phyloP scores from a whole-genome alignment of 768 basidiomycete species.

The Scleroderma citrinum region DNA sequence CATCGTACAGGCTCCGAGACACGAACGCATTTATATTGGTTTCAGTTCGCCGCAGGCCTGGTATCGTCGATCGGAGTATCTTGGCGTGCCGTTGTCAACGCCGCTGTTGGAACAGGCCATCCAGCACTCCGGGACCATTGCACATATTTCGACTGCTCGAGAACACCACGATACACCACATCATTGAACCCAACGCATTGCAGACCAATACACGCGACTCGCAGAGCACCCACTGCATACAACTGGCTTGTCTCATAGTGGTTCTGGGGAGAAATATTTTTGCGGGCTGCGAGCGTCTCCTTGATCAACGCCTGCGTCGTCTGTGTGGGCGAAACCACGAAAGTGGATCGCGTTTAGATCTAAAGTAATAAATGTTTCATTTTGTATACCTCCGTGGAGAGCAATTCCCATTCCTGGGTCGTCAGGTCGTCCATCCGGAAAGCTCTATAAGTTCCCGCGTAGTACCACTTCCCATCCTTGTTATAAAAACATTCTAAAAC shows the following conservation, averaged over 20 bases:
- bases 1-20: too few relatives aligned
- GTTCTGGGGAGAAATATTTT: conserved; percentile 74
- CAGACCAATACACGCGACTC: conserved; percentile 65
- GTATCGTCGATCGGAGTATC: conserved; percentile 12
- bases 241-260: conserved; percentile 69
- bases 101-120: conserved; percentile 10
- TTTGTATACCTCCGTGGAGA: conserved; percentile 52
- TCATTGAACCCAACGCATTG: conserved; percentile 76
- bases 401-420: conserved; percentile 60
- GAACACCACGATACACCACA: conserved; percentile 53
- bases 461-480: conserved; percentile 79
- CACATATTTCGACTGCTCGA: conserved; percentile 49
- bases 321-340: conserved; percentile 31
- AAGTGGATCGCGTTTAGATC: not conserved
- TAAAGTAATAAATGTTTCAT: conserved; percentile 1
- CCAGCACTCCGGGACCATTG: conserved; percentile 19
- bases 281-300: conserved; percentile 65
- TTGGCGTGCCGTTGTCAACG: conserved; percentile 3
- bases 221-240: conserved; percentile 66
- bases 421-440: conserved; percentile 63
- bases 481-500: conserved; percentile 71
- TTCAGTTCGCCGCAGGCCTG: not conserved
- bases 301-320: conserved; percentile 60
- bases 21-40: too few relatives aligned
- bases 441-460: conserved; percentile 70